Conservation (phyloP, 192 early-diverging fungal genomes). For the Linderina pennispora region DNA sequence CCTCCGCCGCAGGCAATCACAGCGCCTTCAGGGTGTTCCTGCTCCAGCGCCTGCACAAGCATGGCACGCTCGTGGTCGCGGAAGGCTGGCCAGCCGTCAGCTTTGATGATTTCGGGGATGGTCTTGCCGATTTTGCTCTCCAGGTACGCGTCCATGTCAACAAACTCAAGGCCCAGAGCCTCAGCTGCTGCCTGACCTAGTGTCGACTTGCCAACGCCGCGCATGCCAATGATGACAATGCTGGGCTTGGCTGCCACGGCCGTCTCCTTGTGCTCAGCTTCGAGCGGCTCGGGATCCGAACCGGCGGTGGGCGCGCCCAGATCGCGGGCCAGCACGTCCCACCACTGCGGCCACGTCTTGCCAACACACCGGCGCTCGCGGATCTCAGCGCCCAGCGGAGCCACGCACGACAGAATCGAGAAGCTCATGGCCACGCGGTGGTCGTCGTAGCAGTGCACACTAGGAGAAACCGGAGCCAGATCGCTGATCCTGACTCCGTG, state of each 20-base stretch:
- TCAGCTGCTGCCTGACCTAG: constrained; percentile 71
- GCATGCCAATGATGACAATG: constrained; percentile 97
- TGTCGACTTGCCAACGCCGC: constrained; percentile 94
- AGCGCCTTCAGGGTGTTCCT: constrained; percentile 51
- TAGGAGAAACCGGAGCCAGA: constrained; percentile 50
- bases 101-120: constrained; percentile 73
- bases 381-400: constrained; percentile 68
- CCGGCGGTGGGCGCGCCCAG: constrained; percentile 55
- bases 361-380: constrained; percentile 96
- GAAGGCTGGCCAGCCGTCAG: constrained; percentile 82
- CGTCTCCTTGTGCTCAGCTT: constrained; percentile 11
- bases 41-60: constrained; percentile 55
- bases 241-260: constrained; percentile 39
- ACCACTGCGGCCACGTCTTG: constrained; percentile 99
- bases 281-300: constrained; percentile 15
- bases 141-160: constrained; percentile 87
- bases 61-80: constrained; percentile 69
- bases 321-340: constrained; percentile 85
- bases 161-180: constrained; percentile 61
- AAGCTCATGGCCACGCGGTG: constrained; percentile 98
- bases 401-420: constrained; percentile 72
- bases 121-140: constrained; percentile 63
- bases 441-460: constrained; percentile 93
- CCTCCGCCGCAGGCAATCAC: constrained; percentile 94
- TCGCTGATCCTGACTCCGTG: constrained; percentile 53